A percentile compares a stretch with the other conserved stretches of the same genome.
Evolutionary conservation across 768 basidiomycete species (phyloP).

Genomic region (Termitomyces sp.): DNA sequence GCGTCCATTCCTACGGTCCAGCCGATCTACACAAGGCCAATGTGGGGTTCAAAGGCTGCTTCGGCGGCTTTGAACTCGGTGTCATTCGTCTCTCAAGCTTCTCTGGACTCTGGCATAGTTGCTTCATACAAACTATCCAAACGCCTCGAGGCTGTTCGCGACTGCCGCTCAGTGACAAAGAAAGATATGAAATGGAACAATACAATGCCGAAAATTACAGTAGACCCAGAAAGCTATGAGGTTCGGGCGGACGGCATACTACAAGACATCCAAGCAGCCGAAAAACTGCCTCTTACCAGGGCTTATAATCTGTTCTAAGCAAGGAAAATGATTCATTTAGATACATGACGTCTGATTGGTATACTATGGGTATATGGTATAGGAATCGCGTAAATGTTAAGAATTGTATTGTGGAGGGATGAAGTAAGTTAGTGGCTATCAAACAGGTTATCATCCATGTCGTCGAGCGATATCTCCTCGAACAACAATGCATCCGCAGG

Average conservation of each 20-base stretch:
- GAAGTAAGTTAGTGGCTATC: not conserved
- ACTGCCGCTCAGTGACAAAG: slow-evolving; percentile 75
- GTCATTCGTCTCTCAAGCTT: slow-evolving; percentile 77
- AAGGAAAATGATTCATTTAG: slow-evolving; percentile 54
- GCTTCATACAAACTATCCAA: slow-evolving; percentile 68
- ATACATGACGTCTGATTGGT: not conserved
- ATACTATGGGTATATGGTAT: too few relatives aligned
- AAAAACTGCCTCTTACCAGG: slow-evolving; percentile 58
- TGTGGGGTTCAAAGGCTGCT: slow-evolving; percentile 84
- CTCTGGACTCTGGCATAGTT: slow-evolving; percentile 55
- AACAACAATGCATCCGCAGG: slow-evolving; percentile 2
- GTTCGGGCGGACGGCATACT: slow-evolving; percentile 79
- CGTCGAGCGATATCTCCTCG: not conserved
- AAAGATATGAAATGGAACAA: slow-evolving; percentile 94
- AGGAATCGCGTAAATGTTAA: too few relatives aligned
- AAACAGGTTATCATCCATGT: not conserved
- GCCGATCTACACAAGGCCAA: slow-evolving; percentile 78
- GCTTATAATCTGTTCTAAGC: slow-evolving; percentile 80
- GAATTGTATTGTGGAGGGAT: not conserved
- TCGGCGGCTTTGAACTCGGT: slow-evolving; percentile 84
- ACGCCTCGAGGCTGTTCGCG: slow-evolving; percentile 65
- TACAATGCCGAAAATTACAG: slow-evolving; percentile 72
- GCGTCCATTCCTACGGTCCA: slow-evolving; percentile 95
- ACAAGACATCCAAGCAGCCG: slow-evolving; percentile 73
- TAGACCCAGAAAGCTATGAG: slow-evolving; percentile 91